Evolutionary conservation across 2,329 filamentous ascomycete genomes (phyloP).

Genomic region (Botrytis deweyae): DNA sequence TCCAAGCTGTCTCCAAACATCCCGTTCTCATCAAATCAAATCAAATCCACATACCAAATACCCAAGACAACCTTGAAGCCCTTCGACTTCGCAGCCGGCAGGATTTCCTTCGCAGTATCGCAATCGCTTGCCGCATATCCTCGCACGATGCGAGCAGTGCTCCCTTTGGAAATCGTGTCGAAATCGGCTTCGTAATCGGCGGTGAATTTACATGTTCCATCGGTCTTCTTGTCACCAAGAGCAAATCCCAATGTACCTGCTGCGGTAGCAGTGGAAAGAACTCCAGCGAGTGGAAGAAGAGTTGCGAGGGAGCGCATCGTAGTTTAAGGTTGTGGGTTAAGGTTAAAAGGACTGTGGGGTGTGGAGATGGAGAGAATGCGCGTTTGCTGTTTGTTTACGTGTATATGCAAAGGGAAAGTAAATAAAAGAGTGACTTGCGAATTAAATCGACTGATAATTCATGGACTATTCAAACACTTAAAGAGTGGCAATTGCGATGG

Average conservation of each 20-base stretch:
- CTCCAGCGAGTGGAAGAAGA: conserved; percentile 43
- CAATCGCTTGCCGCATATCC: conserved; percentile 68
- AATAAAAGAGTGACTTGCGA: not conserved
- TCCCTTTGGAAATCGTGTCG: conserved; percentile 51
- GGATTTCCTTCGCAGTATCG: conserved; percentile 59
- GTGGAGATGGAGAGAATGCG: conserved; percentile 11
- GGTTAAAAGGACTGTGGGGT: conserved; percentile 12
- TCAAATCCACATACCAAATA: conserved; percentile 55
- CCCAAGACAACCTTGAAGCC: conserved; percentile 68
- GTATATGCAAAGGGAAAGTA: not conserved
- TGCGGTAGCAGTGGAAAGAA: conserved; percentile 45
- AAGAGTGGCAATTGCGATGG: not conserved
- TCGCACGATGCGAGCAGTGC: conserved; percentile 56
- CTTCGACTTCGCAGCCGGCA: conserved; percentile 64
- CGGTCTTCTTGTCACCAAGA: conserved; percentile 62
- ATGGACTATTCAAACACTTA: not conserved
- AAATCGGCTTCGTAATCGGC: conserved; percentile 66
- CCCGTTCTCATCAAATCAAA: conserved; percentile 11
- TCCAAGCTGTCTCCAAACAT: not conserved
- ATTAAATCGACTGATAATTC: not conserved
- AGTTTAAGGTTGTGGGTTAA: conserved; percentile 16
- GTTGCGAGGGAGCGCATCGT: conserved; percentile 24
- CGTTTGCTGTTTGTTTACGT: conserved; percentile 1
- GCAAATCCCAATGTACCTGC: conserved; percentile 62
- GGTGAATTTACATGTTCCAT: conserved; percentile 60